Evolutionary conservation across 768 basidiomycete species (phyloP).

Genomic region (Lactarius vividus): DNA sequence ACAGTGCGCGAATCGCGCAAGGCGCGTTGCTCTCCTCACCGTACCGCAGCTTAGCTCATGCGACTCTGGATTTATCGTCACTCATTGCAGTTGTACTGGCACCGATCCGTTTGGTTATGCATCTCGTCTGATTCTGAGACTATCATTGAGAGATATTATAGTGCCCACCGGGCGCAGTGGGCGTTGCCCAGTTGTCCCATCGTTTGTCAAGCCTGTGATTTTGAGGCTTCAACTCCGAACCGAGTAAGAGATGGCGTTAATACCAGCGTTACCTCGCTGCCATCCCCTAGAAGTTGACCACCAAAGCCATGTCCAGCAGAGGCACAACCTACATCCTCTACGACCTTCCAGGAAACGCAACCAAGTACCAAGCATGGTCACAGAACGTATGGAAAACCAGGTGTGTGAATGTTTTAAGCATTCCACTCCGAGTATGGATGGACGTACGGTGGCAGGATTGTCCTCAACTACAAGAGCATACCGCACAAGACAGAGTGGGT

Average conservation of each 20-base stretch:
- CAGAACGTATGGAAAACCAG: conserved; percentile 37
- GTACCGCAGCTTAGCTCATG: neutral
- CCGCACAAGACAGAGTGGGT: conserved; percentile 50
- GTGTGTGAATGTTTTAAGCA: conserved; percentile 25
- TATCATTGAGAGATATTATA: no score
- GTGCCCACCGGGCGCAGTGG: no score
- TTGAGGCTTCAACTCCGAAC: neutral
- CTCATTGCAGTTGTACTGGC: no score
- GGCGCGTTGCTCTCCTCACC: conserved; percentile 39
- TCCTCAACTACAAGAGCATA: conserved; percentile 42
- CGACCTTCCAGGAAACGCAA: conserved; percentile 19
- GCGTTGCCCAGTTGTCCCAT: no score
- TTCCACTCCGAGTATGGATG: neutral
- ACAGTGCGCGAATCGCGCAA: conserved; percentile 51
- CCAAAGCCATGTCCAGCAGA: neutral
- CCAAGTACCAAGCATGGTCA: conserved; percentile 31
- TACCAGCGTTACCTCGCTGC: neutral
- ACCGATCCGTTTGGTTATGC: no score
- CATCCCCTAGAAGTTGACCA: neutral
- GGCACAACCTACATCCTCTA: conserved; percentile 18
- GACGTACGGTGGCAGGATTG: conserved; percentile 30
- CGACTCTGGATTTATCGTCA: neutral
- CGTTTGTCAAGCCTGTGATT: no score
- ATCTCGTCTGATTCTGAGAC: no score
- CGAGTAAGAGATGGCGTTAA: neutral